These are phyloP conservation scores for Colletotrichum sp. DNA, from an alignment of 2,329 filamentous ascomycete genomes.

Conservation along the genomic window DNA sequence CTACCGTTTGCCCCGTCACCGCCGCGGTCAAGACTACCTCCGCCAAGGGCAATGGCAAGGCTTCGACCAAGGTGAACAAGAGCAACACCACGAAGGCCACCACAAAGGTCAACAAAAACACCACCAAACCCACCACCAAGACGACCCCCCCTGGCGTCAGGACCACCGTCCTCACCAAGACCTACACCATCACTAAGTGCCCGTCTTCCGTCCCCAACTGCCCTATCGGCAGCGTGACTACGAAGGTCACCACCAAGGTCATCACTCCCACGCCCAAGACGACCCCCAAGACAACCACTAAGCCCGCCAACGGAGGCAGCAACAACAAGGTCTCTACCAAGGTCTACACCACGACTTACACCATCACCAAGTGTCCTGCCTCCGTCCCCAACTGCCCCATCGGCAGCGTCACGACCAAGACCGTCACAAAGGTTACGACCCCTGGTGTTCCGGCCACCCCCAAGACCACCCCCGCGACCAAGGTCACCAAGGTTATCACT, in stretches of 20 bases:
- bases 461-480: neutral
- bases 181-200: constrained; percentile 63
- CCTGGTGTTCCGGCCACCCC: neutral
- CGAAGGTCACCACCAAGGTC: constrained; percentile 38
- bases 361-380: constrained; percentile 60
- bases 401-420: constrained; percentile 41
- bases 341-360: constrained; percentile 50
- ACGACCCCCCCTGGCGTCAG: neutral
- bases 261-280: neutral
- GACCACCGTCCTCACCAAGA: constrained; percentile 42
- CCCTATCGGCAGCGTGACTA: constrained; percentile 41
- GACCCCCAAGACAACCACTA: neutral
- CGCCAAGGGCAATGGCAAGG: neutral
- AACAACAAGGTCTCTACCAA: constrained; percentile 30
- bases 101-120: neutral
- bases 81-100: neutral
- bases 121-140: neutral
- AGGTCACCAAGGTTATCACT: neutral
- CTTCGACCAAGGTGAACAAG: neutral
- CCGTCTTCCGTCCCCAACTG: constrained; percentile 47
- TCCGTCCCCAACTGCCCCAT: constrained; percentile 42
- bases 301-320: neutral
- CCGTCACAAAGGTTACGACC: constrained; percentile 29
- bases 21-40: constrained; percentile 7
- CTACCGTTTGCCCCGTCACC: constrained; percentile 47